These are phyloP conservation scores for Ceratobasidium sp. DNA, from an alignment of 1,284 basidiomycete genomes.

Conservation along the genomic window DNA sequence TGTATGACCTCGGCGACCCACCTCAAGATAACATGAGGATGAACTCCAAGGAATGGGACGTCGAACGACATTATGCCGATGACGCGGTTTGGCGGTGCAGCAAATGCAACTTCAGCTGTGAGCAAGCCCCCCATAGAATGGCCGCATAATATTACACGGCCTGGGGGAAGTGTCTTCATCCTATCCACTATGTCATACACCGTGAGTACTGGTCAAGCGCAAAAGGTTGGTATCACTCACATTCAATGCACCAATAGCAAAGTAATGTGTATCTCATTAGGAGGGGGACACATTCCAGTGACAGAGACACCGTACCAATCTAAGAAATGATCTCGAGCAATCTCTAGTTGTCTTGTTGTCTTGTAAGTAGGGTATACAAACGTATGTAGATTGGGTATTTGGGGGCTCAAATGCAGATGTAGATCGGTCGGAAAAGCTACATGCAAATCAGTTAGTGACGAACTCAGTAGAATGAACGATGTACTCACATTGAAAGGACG, in stretches of 20 bases:
- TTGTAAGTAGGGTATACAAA: slow-evolving; percentile 68
- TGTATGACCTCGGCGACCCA: background rate
- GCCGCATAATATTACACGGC: slow-evolving; percentile 64
- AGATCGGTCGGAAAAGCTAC: slow-evolving; percentile 63
- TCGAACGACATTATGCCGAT: slow-evolving; percentile 67
- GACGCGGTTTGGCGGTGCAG: slow-evolving; percentile 48
- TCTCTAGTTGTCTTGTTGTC: slow-evolving; percentile 62
- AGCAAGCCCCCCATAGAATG: slow-evolving; percentile 63
- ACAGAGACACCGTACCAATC: slow-evolving; percentile 58
- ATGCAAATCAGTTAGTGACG: background rate
- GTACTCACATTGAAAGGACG: slow-evolving; percentile 52
- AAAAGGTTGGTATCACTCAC: background rate
- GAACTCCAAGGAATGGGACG: slow-evolving; percentile 67
- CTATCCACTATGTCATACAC: slow-evolving; percentile 50
- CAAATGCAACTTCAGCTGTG: slow-evolving; percentile 31
- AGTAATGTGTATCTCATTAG: no score
- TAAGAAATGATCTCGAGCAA: slow-evolving; percentile 62
- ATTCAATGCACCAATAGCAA: background rate
- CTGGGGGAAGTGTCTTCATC: slow-evolving; percentile 64
- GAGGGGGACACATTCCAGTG: no score
- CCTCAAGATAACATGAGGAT: slow-evolving; percentile 65
- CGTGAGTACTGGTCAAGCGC: background rate
- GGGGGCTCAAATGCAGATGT: slow-evolving; percentile 57
- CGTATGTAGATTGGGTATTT: slow-evolving; percentile 57
- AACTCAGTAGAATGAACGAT: background rate